These are phyloP conservation scores for Rhizophagus clarus DNA, from an alignment of 192 early-diverging fungal species.

Conservation along the genomic window DNA sequence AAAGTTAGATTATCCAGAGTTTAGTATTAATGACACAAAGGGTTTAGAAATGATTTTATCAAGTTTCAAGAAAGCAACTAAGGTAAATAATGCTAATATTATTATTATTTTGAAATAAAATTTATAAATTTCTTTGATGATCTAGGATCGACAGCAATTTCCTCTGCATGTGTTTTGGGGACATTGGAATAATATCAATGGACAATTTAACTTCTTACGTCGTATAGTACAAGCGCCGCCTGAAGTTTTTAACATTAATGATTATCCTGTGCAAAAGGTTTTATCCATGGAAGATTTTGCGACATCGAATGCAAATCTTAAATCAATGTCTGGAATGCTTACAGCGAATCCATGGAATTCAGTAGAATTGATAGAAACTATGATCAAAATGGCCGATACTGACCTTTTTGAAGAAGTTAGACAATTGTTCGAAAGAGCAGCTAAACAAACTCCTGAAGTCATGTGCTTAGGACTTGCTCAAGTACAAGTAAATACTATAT, in stretches of 20 bases:
- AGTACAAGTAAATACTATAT: conserved; percentile 48
- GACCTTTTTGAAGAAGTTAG: conserved; percentile 62
- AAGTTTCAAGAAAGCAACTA: conserved; percentile 58
- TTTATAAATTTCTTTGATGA: conserved; percentile 10
- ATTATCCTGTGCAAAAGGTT: conserved; percentile 50
- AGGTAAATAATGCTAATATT: conserved; percentile 40
- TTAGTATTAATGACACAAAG: conserved; percentile 54
- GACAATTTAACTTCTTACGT: conserved; percentile 70
- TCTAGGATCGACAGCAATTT: conserved; percentile 62
- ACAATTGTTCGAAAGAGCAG: conserved; percentile 60
- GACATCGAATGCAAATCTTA: conserved; percentile 45
- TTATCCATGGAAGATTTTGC: conserved; percentile 60
- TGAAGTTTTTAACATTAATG: conserved; percentile 62
- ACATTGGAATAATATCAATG: conserved; percentile 69
- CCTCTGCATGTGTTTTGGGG: conserved; percentile 73
- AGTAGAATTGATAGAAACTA: conserved; percentile 70
- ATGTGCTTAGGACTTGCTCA: conserved; percentile 73
- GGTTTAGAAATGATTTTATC: conserved; percentile 64
- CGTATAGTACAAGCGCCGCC: conserved; percentile 59
- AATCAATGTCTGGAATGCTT: conserved; percentile 48
- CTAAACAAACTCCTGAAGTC: conserved; percentile 72
- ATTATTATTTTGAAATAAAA: neutral
- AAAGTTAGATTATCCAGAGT: conserved; percentile 64
- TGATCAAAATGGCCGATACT: conserved; percentile 59
- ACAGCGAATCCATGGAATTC: conserved; percentile 65